Evolutionary conservation across 148 eudicot species (phyloP), one percentile per base, ranked within the genome.

Genomic region (Fallopia convolvulus): DNA sequence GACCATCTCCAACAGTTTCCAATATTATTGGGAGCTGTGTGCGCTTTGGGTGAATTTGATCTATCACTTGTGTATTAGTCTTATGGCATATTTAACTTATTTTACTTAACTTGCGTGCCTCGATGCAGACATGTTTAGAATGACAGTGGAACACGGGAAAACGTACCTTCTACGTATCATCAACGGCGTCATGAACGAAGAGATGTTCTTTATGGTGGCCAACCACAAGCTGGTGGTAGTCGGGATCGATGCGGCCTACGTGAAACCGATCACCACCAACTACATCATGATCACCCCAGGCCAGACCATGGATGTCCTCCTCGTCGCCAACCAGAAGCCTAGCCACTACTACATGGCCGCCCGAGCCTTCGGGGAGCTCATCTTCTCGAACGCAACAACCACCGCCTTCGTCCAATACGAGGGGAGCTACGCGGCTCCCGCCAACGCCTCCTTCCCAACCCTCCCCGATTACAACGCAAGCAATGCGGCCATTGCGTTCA

Each of bases 251-350:
- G 85, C 48, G 1, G 77, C 77, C 58, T 79, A 79, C 60, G 30
- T 74, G 8, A 83, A 83, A 49, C 85, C 85, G 58, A 48, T 79
- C 53, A 17, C 26, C 6, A 77, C 85, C 13, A 53, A 44, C 30
- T 83, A 76, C 70, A 79, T 79, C 58, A 48, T 79, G 79, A 82
- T 82, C 70, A 79, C 80, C 17, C 82, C 85, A 0, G 85, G 85
- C 33, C 85, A 82, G 55, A 82, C 82, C 52, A 63, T 82, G 77
- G 47, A 44, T 9, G 47, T 44, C 47, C 47, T 44, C 47, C 47
- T 44, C 47, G 47, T 44, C 9, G 81, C 85, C 41, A 75, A 78
- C 74, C 78, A 83, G 63, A 13, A 39, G 17, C 81, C 81, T 0
- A 39, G 70, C 47, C 26, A 75, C 68, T 80, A 83, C 75, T 80